A percentile compares a stretch with the other conserved stretches of the same genome.
phyloP scores from a whole-genome alignment of 176 grass and related monocot genomes.

The Tillandsia leiboldiana region DNA sequence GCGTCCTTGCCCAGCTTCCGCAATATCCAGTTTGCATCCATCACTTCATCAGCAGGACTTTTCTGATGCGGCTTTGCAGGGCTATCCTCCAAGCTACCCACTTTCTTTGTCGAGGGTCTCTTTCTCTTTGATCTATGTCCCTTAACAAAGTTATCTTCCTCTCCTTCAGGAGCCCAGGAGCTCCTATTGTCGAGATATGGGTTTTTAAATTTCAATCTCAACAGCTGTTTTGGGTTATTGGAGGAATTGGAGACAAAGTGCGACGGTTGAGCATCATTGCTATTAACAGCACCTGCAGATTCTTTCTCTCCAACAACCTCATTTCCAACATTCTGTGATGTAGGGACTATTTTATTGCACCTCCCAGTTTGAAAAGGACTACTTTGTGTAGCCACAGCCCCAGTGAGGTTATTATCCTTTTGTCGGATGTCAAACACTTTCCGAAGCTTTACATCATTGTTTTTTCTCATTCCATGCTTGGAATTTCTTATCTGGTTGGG shows the following conservation, averaged over 20 bases:
- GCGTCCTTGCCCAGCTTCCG: slow-evolving; percentile 81
- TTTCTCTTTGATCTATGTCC: slow-evolving; percentile 98
- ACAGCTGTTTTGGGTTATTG: slow-evolving; percentile 57
- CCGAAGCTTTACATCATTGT: slow-evolving; percentile 44
- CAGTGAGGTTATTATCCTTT: slow-evolving; percentile 36
- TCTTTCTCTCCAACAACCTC: slow-evolving; percentile 42
- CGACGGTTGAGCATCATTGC: slow-evolving; percentile 25
- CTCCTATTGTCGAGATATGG: slow-evolving; percentile 75
- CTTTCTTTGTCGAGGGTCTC: slow-evolving; percentile 58
- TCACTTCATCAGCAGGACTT: slow-evolving; percentile 35
- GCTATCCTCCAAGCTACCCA: slow-evolving; percentile 29
- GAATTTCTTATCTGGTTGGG: slow-evolving; percentile 41
- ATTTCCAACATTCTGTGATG: slow-evolving; percentile 30
- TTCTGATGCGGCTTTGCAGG: slow-evolving; percentile 37
- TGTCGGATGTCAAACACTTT: slow-evolving; percentile 38
- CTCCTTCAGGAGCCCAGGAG: slow-evolving; percentile 46
- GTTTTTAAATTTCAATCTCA: slow-evolving; percentile 97
- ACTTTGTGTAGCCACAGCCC: slow-evolving; percentile 40
- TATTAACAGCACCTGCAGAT: slow-evolving; percentile 20
- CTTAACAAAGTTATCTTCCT: slow-evolving; percentile 74
- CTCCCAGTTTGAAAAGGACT: slow-evolving; percentile 47
- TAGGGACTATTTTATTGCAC: slow-evolving; percentile 32
- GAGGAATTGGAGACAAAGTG: slow-evolving; percentile 36
- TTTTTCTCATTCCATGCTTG: slow-evolving; percentile 44
- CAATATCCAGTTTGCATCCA: slow-evolving; percentile 87